Conservation (phyloP, 352 stramenopile species). For the Phytophthora melonis region DNA sequence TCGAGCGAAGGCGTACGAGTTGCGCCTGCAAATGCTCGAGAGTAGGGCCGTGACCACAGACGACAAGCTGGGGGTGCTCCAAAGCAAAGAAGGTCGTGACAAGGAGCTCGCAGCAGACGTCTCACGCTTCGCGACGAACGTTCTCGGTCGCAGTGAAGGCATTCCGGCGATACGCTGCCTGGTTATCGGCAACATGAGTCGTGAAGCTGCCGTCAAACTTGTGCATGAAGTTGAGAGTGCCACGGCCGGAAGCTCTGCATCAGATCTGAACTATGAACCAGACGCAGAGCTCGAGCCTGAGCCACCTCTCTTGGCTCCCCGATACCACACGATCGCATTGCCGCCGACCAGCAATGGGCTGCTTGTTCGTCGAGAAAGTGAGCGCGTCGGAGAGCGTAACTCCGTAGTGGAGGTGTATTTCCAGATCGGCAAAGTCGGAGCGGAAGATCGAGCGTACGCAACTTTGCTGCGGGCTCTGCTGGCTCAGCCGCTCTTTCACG, state of each 20-base stretch:
- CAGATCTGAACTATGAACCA: constrained; percentile 13
- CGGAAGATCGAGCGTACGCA: constrained; percentile 64
- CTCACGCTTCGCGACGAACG: constrained; percentile 28
- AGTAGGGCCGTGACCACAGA: constrained; percentile 62
- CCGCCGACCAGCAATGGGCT: constrained; percentile 66
- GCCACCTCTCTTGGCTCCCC: constrained; percentile 34
- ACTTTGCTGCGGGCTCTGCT: constrained; percentile 83
- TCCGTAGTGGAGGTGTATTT: constrained; percentile 88
- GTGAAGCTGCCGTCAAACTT: constrained; percentile 43
- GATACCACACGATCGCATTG: constrained; percentile 58
- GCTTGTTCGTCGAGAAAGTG: constrained; percentile 66
- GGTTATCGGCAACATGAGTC: constrained; percentile 73
- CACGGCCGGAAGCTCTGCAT: constrained; percentile 11
- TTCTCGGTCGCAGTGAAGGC: constrained; percentile 32
- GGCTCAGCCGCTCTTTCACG: constrained; percentile 84
- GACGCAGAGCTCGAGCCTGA: constrained; percentile 37
- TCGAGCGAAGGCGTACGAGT: constrained; percentile 68
- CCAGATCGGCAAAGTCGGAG: constrained; percentile 70
- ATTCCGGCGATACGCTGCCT: constrained; percentile 37
- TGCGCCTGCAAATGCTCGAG: constrained; percentile 78
- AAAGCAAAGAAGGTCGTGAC: constrained; percentile 24
- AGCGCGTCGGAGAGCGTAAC: constrained; percentile 78
- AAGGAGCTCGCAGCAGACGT: constrained; percentile 39
- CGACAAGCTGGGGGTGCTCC: constrained; percentile 63
- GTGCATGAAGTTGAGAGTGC: constrained; percentile 47